A percentile compares a stretch with the other conserved stretches of the same genome.
phyloP scores from a whole-genome alignment of 192 early-diverging fungal genomes.

The Mortierella hygrophila region DNA sequence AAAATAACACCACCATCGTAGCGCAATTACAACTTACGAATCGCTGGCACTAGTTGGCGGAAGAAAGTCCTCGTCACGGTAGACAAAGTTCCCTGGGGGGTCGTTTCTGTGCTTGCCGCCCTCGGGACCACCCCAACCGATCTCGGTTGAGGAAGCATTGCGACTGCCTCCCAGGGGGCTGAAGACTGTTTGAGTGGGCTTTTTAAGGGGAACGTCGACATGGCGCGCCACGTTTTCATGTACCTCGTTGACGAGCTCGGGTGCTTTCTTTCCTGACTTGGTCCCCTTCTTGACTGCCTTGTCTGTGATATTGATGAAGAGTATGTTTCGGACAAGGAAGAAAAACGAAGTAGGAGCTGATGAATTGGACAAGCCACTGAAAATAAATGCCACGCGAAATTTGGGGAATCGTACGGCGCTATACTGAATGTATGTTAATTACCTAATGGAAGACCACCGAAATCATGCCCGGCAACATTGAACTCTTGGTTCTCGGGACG shows the following conservation, averaged over 20 bases:
- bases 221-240: conserved; percentile 10
- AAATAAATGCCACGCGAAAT: no score
- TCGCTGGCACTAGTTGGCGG: conserved; percentile 2
- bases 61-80: conserved; percentile 36
- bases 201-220: conserved; percentile 18
- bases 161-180: conserved; percentile 33
- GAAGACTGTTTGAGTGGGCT: conserved; percentile 18
- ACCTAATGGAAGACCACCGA: conserved; percentile 33
- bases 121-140: conserved; percentile 3
- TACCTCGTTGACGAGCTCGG: conserved; percentile 13
- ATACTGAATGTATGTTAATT: not conserved
- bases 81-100: conserved; percentile 18
- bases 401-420: no score
- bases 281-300: conserved; percentile 9
- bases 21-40: not conserved
- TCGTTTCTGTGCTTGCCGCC: not conserved
- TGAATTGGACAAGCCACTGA: no score
- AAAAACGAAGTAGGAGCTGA: no score
- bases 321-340: not conserved
- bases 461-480: conserved; percentile 20
- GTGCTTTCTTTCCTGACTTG: conserved; percentile 3
- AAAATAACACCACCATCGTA: not conserved
- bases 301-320: not conserved
- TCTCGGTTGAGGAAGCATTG: conserved; percentile 10
- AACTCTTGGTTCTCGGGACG: conserved; percentile 34